A percentile compares a stretch with the other conserved stretches of the same genome.
phyloP scores from a whole-genome alignment of 106 monocot species.

The Allium cepa region DNA sequence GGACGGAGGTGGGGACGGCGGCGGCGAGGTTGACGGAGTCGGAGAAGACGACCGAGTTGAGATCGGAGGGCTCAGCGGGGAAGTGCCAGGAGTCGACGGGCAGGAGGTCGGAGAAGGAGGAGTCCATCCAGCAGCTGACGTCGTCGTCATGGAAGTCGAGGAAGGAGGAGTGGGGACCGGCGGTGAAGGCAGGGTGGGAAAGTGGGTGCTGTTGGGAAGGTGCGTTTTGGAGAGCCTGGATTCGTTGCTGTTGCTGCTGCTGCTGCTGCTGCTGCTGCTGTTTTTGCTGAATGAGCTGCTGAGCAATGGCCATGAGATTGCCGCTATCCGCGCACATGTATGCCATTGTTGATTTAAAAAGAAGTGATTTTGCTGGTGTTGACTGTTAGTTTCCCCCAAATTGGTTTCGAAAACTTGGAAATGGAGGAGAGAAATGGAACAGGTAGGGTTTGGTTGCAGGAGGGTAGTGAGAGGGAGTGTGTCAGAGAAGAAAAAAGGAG shows the following conservation, averaged over 20 bases:
- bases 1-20: slow-evolving; percentile 30
- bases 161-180: slow-evolving; percentile 6
- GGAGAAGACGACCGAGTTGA: slow-evolving; percentile 14
- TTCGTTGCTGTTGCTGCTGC: slow-evolving; percentile 43
- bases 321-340: slow-evolving; percentile 97
- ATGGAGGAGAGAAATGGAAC: no score
- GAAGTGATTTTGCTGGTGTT: not conserved
- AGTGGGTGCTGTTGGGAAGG: slow-evolving; percentile 12
- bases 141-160: slow-evolving; percentile 31
- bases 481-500: not conserved
- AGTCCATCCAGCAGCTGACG: slow-evolving; percentile 35
- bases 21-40: not conserved
- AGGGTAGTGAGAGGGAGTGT: not conserved
- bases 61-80: not conserved
- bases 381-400: not conserved
- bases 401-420: no score
- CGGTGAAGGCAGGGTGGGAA: slow-evolving; percentile 16
- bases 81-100: not conserved
- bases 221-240: not conserved
- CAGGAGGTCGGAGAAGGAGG: slow-evolving; percentile 13
- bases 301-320: slow-evolving; percentile 98
- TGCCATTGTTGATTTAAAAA: slow-evolving; percentile 23
- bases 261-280: slow-evolving; percentile 71
- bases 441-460: no score
- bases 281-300: slow-evolving; percentile 92